These are phyloP conservation scores for Persicaria tinctoria DNA, from an alignment of 148 eudicot species.

Conservation along the genomic window DNA sequence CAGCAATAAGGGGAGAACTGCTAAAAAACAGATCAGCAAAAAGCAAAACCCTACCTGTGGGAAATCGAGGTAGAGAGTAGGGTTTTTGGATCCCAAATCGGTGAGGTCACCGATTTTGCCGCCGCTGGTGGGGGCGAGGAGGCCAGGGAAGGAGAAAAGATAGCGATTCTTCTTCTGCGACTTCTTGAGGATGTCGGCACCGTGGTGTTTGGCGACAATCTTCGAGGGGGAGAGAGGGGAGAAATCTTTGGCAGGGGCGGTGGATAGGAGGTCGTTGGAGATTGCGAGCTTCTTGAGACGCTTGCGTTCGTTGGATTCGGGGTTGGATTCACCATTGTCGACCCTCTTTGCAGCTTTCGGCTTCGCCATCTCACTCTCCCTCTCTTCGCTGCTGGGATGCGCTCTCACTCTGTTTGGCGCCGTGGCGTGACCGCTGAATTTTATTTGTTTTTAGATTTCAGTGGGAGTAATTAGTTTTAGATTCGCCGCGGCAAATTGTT, in stretches of 20 bases:
- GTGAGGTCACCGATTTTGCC: constrained; percentile 85
- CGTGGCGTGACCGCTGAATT: neutral
- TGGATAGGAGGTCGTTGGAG: constrained; percentile 33
- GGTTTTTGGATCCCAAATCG: constrained; percentile 77
- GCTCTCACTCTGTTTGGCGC: constrained; percentile 6
- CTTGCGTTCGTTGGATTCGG: constrained; percentile 52
- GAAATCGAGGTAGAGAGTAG: constrained; percentile 67
- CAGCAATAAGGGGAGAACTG: neutral
- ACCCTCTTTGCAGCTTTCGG: constrained; percentile 12
- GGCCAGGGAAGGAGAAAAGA: constrained; percentile 78
- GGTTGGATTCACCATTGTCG: constrained; percentile 31
- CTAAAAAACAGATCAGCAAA: neutral
- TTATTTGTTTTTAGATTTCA: neutral
- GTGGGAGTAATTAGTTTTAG: neutral
- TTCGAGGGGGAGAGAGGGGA: constrained; percentile 52
- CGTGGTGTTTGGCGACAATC: constrained; percentile 59
- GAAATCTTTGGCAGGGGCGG: constrained; percentile 30
- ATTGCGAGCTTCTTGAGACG: constrained; percentile 49
- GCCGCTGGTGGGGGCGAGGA: constrained; percentile 62
- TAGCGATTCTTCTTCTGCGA: constrained; percentile 73
- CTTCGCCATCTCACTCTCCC: constrained; percentile 25
- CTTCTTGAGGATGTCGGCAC: constrained; percentile 62
- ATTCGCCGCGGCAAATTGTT: neutral
- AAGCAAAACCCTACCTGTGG: constrained; percentile 45
- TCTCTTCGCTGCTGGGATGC: constrained; percentile 16